Base-by-base conservation (phyloP, 1,139 yeast genomes). In the Kazachstania sp. region DNA sequence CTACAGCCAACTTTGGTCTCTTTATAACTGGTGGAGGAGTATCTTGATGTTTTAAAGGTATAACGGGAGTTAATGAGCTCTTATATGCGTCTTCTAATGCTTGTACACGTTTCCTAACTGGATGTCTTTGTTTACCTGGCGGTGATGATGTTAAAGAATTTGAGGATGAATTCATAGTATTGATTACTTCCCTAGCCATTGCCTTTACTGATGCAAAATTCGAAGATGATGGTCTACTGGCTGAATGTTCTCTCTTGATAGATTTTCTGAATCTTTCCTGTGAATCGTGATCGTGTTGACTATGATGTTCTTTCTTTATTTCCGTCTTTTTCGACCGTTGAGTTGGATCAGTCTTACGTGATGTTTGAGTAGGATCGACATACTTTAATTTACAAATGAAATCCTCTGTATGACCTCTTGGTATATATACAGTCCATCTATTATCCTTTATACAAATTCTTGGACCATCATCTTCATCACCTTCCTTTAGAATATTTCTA, bases 341-440 rank as follows among this genome's bases (percentile, higher is more conserved):
- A n/a, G n/a, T n/a, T 9, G 16, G 39, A 7, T 23, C 28, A 23
- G 8, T 23, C 8, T 23, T 3, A 7, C 28, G 6, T 3, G 28
- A 23, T 9, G 28, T 2, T 23, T 3, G 28, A 23, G 41, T 13
- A n/a, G 19, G 50, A 38, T 38, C 41, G 16, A 38, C 23, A 29
- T 38, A 38, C 12, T 16, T 26, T n/a, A 43, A 11, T 35, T 39
- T 12, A 18, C 46, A 44, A 39, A 28, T 45, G 37, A 54, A 58
- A 29, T 54, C 52, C 28, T 52, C 51, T 40, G 53, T 57, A 3
- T 52, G 46, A 11, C 63, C 65, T 43, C 55, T 55, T 11, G 66
- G 66, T 45, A 65, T 60, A 19, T 56, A 50, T 18, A 64, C 52
- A 46, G 66, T 60, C 67, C 67, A 64, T 37, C 57, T 56, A 9